Evolutionary conservation across 345 rosid species (phyloP).

Genomic region (Sonneratia alba): DNA sequence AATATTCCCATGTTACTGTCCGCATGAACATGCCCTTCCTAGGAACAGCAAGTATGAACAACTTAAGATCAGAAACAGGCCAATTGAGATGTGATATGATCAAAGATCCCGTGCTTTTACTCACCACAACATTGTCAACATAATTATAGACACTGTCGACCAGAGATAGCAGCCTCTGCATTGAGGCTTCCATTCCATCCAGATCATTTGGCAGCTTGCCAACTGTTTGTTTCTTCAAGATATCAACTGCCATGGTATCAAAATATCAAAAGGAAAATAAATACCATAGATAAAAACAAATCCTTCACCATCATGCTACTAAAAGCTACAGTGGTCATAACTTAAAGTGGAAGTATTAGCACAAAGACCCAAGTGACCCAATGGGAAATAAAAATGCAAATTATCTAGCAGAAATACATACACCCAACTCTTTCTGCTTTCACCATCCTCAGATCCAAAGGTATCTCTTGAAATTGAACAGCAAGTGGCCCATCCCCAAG

Average conservation of each 20-base stretch:
- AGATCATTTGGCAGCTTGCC: slow-evolving; percentile 90
- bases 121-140: slow-evolving; percentile 83
- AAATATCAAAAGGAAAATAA: neutral
- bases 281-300: neutral
- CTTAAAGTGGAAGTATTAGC: neutral
- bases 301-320: neutral
- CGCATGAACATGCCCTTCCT: slow-evolving; percentile 65
- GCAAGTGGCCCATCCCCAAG: slow-evolving; percentile 85
- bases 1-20: slow-evolving; percentile 70
- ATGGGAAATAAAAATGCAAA: neutral
- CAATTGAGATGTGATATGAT: neutral
- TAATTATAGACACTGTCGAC: slow-evolving; percentile 67
- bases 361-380: neutral
- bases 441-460: slow-evolving; percentile 85
- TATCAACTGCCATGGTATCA: slow-evolving; percentile 36
- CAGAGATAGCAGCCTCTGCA: slow-evolving; percentile 58
- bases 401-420: slow-evolving; percentile 24
- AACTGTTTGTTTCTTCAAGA: slow-evolving; percentile 52
- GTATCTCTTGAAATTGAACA: slow-evolving; percentile 93
- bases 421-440: slow-evolving; percentile 98
- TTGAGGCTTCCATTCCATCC: slow-evolving; percentile 94
- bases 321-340: neutral
- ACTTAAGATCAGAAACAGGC: neutral
- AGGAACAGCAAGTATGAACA: slow-evolving; percentile 1
- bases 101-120: slow-evolving; percentile 11